Conservation (phyloP, 2,329 filamentous ascomycete species). For the Colletotrichum sp. region DNA sequence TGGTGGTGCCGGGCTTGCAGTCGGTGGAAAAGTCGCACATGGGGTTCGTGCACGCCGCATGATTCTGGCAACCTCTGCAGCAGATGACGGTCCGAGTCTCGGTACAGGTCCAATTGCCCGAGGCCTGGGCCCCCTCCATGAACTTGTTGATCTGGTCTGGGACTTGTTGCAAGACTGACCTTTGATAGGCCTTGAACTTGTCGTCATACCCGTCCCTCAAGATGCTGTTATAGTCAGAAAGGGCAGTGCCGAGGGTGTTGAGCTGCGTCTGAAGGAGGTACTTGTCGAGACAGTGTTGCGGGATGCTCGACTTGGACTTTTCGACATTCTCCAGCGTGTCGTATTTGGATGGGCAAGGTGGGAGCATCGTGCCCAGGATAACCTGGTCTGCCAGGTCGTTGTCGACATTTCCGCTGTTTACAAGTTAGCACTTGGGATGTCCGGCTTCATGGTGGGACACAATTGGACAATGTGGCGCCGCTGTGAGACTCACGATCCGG, state of each 20-base stretch:
- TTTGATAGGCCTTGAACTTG: background rate
- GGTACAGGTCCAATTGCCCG: background rate
- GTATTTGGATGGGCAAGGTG: background rate
- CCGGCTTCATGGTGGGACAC: background rate
- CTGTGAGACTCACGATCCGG: conserved; percentile 4
- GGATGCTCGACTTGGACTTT: background rate
- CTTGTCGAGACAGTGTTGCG: background rate
- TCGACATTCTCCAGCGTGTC: background rate
- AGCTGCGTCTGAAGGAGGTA: background rate
- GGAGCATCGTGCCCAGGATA: background rate
- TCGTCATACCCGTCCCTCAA: background rate
- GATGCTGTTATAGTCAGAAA: background rate
- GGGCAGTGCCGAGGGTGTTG: background rate
- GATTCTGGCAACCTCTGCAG: background rate
- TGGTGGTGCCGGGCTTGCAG: background rate
- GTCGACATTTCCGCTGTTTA: background rate
- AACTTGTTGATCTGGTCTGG: background rate
- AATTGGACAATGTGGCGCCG: background rate
- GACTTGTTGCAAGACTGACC: background rate
- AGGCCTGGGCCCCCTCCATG: background rate
- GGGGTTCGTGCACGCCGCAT: background rate
- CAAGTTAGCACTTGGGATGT: background rate
- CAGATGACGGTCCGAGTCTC: background rate
- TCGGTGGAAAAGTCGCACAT: background rate
- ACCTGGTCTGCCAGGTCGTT: background rate